Percentiles rank a stretch among this genome's conserved stretches.
These are phyloP conservation scores for Asterionellopsis glacialis DNA, from an alignment of 108 stramenopile genomes.

Conservation along the genomic window DNA sequence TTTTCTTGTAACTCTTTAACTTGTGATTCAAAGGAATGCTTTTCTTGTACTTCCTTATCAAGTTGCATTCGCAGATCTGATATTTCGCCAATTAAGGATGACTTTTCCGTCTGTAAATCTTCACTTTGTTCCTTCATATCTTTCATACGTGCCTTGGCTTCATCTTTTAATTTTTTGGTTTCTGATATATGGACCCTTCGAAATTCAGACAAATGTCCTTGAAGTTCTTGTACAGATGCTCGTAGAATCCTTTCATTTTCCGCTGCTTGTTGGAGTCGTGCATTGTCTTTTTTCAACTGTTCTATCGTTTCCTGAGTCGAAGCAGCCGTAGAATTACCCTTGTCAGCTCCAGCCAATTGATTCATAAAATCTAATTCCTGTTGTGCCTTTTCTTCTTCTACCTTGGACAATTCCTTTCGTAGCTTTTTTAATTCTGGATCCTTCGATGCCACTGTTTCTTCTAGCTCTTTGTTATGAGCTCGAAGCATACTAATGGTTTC, in stretches of 20 bases:
- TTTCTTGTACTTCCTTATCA: background rate
- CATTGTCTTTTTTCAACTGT: background rate
- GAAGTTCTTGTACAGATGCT: background rate
- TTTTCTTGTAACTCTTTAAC: too few relatives aligned
- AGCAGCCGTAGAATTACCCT: background rate
- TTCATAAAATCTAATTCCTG: constrained; percentile 40
- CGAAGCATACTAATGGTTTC: too few relatives aligned
- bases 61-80: background rate
- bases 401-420: constrained; percentile 21
- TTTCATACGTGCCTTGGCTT: background rate
- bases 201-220: background rate
- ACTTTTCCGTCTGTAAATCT: background rate
- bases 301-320: background rate
- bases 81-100: background rate
- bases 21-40: too few relatives aligned
- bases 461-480: too few relatives aligned
- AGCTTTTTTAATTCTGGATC: constrained; percentile 9
- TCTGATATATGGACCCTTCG: background rate
- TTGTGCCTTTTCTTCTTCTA: constrained; percentile 19
- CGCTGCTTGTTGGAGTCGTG: background rate
- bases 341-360: constrained; percentile 13
- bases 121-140: background rate
- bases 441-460: background rate
- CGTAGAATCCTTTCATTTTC: background rate
- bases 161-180: background rate